A percentile compares a stretch with the other conserved stretches of the same genome.
Evolutionary conservation across 2,329 filamentous ascomycete genomes (phyloP).

Genomic region (Clonostachys sp.): DNA sequence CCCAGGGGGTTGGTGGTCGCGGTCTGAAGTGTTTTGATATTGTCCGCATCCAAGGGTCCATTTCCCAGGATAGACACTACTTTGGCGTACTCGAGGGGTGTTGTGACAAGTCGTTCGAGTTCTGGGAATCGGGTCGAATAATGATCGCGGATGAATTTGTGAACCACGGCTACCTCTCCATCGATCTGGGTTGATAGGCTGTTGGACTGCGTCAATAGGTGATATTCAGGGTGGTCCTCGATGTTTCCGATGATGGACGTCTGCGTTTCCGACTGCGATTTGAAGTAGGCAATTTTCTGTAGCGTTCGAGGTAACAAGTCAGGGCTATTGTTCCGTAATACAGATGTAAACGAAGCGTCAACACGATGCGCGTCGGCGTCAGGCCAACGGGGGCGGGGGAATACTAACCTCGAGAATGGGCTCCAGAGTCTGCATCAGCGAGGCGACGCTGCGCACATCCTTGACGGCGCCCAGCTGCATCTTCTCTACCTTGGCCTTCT

Average conservation of each 20-base stretch:
- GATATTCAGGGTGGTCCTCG: conserved; percentile 89
- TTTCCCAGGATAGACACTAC: conserved; percentile 91
- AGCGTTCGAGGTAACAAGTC: conserved; percentile 48
- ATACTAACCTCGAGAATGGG: conserved; percentile 76
- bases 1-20: conserved; percentile 76
- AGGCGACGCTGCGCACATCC: conserved; percentile 76
- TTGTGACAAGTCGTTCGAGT: conserved; percentile 83
- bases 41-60: conserved; percentile 75
- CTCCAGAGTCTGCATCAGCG: conserved; percentile 75
- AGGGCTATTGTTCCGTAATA: conserved; percentile 57
- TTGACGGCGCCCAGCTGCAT: conserved; percentile 70
- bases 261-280: conserved; percentile 61
- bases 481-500: conserved; percentile 77
- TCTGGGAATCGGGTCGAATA: conserved; percentile 94
- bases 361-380: conserved; percentile 9
- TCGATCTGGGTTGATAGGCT: conserved; percentile 88
- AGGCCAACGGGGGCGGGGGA: conserved; percentile 10
- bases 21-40: conserved; percentile 74
- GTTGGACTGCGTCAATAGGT: conserved; percentile 83
- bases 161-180: conserved; percentile 84
- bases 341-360: conserved; percentile 57
- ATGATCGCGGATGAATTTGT: conserved; percentile 95
- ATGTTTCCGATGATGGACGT: conserved; percentile 72
- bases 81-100: conserved; percentile 91
- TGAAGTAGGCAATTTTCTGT: conserved; percentile 78